These are phyloP conservation scores for Pulveroboletus sp. DNA, from an alignment of 768 basidiomycete species.

Conservation along the genomic window DNA sequence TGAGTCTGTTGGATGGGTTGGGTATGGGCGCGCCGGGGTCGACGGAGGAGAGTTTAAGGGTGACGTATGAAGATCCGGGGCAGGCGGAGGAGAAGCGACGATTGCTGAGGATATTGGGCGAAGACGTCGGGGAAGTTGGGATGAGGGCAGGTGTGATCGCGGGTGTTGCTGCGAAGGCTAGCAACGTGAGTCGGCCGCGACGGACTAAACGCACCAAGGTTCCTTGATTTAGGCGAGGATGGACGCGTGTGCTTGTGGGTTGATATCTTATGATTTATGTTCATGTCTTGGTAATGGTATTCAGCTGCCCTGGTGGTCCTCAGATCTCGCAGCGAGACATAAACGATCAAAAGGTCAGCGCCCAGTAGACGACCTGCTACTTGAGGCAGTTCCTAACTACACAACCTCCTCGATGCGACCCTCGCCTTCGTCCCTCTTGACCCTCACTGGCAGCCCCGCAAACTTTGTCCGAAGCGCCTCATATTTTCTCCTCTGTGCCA, in stretches of 20 bases:
- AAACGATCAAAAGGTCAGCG: too few relatives aligned
- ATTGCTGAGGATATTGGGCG: constrained; percentile 50
- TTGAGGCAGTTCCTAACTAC: too few relatives aligned
- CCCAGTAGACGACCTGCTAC: too few relatives aligned
- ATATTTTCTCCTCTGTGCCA: constrained; percentile 77
- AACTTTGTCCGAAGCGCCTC: constrained; percentile 77
- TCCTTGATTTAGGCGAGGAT: constrained; percentile 4
- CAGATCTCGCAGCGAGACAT: too few relatives aligned
- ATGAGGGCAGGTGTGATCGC: constrained; percentile 21
- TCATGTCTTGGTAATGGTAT: not conserved
- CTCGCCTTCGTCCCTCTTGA: constrained; percentile 32
- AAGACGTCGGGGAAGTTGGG: constrained; percentile 11
- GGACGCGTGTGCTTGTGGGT: not conserved
- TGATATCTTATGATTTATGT: constrained; percentile 1
- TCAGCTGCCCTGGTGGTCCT: too few relatives aligned
- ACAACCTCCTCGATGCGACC: constrained; percentile 15
- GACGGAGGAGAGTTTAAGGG: constrained; percentile 48
- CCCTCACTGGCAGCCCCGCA: constrained; percentile 66
- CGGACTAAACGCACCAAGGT: constrained; percentile 10
- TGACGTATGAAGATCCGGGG: constrained; percentile 66
- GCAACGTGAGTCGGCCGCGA: constrained; percentile 2
- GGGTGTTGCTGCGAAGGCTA: not conserved
- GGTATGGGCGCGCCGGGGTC: constrained; percentile 14
- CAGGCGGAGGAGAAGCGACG: constrained; percentile 56
- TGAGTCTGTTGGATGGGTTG: constrained; percentile 26